These are phyloP conservation scores for Puccinia coronata DNA, from an alignment of 1,284 basidiomycete genomes.

Conservation along the genomic window DNA sequence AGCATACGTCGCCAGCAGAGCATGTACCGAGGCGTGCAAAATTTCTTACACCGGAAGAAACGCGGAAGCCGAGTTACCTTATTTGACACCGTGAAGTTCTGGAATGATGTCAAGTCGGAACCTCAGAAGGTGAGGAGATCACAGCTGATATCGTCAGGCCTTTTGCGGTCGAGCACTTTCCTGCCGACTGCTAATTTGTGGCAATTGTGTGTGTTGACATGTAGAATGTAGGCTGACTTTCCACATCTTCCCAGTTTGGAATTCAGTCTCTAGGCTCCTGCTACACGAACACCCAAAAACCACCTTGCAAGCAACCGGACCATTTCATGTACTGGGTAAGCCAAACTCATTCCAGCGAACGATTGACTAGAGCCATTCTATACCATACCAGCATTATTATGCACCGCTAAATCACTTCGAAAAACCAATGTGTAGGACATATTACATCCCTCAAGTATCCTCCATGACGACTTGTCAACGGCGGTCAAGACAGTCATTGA, in stretches of 20 bases:
- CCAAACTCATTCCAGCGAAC: background rate
- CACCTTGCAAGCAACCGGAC: conserved; percentile 26
- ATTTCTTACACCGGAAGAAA: background rate
- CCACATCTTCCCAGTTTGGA: conserved; percentile 20
- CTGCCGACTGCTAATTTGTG: background rate
- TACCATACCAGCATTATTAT: background rate
- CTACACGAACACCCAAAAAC: background rate
- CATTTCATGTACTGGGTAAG: conserved; percentile 42
- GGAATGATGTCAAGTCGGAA: conserved; percentile 24
- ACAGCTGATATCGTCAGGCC: background rate
- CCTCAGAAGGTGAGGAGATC: conserved; percentile 23
- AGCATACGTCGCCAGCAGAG: background rate
- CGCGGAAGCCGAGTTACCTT: background rate
- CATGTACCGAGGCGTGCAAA: background rate
- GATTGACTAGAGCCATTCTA: background rate
- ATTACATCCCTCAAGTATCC: conserved; percentile 22
- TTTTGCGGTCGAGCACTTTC: background rate
- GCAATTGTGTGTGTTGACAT: background rate
- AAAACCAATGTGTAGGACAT: background rate
- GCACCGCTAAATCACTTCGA: background rate
- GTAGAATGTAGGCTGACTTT: background rate
- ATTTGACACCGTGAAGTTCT: conserved; percentile 32
- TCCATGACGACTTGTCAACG: background rate
- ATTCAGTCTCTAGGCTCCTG: conserved; percentile 31
- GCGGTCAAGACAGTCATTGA: conserved; percentile 2